Evolutionary conservation across 768 basidiomycete species (phyloP).

Genomic region (Naganishia onofrii): DNA sequence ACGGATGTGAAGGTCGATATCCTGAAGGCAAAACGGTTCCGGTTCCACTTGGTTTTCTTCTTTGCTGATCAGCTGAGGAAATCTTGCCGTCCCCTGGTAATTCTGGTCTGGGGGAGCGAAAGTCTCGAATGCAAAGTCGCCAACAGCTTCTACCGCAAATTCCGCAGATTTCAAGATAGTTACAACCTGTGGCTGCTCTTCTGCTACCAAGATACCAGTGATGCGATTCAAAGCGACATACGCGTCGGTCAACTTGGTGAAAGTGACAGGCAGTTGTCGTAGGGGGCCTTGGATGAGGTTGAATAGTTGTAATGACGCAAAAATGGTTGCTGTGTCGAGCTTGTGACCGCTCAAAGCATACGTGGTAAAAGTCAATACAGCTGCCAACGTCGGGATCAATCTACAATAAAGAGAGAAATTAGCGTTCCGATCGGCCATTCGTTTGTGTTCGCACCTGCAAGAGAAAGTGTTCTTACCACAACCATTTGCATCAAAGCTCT

Average conservation of each 20-base stretch:
- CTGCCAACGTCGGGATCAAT: slow-evolving; percentile 60
- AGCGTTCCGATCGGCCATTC: background rate
- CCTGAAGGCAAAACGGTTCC: slow-evolving; percentile 57
- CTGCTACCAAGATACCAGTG: slow-evolving; percentile 37
- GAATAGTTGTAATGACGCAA: slow-evolving; percentile 63
- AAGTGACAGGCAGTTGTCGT: slow-evolving; percentile 38
- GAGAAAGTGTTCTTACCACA: background rate
- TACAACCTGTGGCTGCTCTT: slow-evolving; percentile 52
- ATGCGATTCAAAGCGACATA: slow-evolving; percentile 26
- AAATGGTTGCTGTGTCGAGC: slow-evolving; percentile 61
- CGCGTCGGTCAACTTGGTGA: slow-evolving; percentile 28
- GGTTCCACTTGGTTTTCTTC: background rate
- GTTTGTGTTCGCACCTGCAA: too few relatives aligned
- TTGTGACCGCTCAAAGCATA: slow-evolving; percentile 62
- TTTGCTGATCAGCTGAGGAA: slow-evolving; percentile 1
- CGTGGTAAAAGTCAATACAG: slow-evolving; percentile 60
- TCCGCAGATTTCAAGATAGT: background rate
- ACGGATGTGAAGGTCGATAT: slow-evolving; percentile 48
- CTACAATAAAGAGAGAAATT: slow-evolving; percentile 53
- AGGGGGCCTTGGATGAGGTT: slow-evolving; percentile 53
- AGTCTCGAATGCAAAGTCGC: slow-evolving; percentile 43
- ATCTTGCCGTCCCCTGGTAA: slow-evolving; percentile 16
- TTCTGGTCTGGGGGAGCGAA: slow-evolving; percentile 33
- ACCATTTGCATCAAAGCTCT: background rate
- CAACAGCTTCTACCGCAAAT: slow-evolving; percentile 56